These are phyloP conservation scores for Monilinia vaccinii-corymbosi DNA, from an alignment of 2,329 filamentous ascomycete genomes.

Conservation along the genomic window DNA sequence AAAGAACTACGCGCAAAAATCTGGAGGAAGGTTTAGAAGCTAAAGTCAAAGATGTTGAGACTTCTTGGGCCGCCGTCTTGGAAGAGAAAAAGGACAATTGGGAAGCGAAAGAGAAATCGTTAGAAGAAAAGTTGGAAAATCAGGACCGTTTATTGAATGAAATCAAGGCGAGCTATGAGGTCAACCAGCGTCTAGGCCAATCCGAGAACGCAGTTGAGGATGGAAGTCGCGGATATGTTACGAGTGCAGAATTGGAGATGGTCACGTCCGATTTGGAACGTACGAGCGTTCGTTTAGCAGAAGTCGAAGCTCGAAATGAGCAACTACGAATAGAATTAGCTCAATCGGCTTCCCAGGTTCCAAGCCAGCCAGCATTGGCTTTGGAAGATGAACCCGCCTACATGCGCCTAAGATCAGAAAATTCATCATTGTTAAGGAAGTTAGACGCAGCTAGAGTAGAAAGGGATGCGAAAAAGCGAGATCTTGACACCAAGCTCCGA, in stretches of 20 bases:
- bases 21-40: slow-evolving; percentile 69
- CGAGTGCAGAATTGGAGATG: slow-evolving; percentile 87
- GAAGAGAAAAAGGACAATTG: slow-evolving; percentile 95
- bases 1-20: slow-evolving; percentile 62
- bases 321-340: slow-evolving; percentile 85
- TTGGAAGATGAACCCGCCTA: slow-evolving; percentile 86
- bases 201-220: slow-evolving; percentile 54
- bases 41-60: slow-evolving; percentile 81
- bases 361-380: slow-evolving; percentile 48
- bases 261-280: slow-evolving; percentile 85
- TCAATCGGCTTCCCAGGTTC: slow-evolving; percentile 68
- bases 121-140: slow-evolving; percentile 90
- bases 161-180: slow-evolving; percentile 94
- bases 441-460: slow-evolving; percentile 78
- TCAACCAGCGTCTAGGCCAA: slow-evolving; percentile 78
- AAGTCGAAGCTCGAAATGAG: slow-evolving; percentile 90
- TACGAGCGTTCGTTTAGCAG: slow-evolving; percentile 75
- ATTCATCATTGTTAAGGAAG: slow-evolving; percentile 82
- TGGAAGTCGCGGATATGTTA: slow-evolving; percentile 53
- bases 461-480: slow-evolving; percentile 69
- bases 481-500: slow-evolving; percentile 66
- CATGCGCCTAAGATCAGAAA: slow-evolving; percentile 83
- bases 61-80: slow-evolving; percentile 81
- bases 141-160: slow-evolving; percentile 89
- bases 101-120: slow-evolving; percentile 80